These are phyloP conservation scores for Aspergillus bridgeri DNA, from an alignment of 495 filamentous ascomycete genomes.

Conservation along the genomic window DNA sequence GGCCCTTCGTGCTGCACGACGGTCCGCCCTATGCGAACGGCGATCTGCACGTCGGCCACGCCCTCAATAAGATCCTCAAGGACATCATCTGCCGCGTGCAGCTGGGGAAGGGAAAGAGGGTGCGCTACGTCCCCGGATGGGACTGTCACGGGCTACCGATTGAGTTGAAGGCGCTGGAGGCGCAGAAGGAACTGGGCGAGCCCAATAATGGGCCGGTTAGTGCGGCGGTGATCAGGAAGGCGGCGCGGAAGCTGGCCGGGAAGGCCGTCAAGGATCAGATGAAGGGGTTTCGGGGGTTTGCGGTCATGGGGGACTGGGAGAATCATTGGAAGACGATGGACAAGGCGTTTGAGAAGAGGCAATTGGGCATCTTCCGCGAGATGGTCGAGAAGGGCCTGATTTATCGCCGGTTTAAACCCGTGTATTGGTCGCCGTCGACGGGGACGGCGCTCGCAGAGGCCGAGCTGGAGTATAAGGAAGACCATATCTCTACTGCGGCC, in stretches of 20 bases:
- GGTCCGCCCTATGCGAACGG: slow-evolving; percentile 98
- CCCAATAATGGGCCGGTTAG: slow-evolving; percentile 19
- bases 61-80: slow-evolving; percentile 95
- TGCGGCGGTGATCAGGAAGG: slow-evolving; percentile 54
- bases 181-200: slow-evolving; percentile 30
- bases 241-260: slow-evolving; percentile 70
- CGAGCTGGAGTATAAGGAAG: slow-evolving; percentile 89
- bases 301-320: slow-evolving; percentile 94
- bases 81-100: slow-evolving; percentile 84
- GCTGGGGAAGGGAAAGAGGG: slow-evolving; percentile 68
- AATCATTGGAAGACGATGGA: slow-evolving; percentile 91
- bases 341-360: slow-evolving; percentile 75
- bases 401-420: slow-evolving; percentile 84
- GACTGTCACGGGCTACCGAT: slow-evolving; percentile 98
- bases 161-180: slow-evolving; percentile 90
- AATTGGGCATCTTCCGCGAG: slow-evolving; percentile 77
- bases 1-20: slow-evolving; percentile 84
- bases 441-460: slow-evolving; percentile 91
- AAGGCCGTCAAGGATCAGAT: slow-evolving; percentile 78
- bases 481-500: slow-evolving; percentile 75
- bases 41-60: slow-evolving; percentile 91
- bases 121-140: slow-evolving; percentile 94
- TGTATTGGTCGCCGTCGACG: slow-evolving; percentile 94
- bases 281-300: slow-evolving; percentile 76
- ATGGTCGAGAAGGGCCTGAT: slow-evolving; percentile 85